Conservation (phyloP, 306 rosid genomes). For the Begonia fuchsioides region DNA sequence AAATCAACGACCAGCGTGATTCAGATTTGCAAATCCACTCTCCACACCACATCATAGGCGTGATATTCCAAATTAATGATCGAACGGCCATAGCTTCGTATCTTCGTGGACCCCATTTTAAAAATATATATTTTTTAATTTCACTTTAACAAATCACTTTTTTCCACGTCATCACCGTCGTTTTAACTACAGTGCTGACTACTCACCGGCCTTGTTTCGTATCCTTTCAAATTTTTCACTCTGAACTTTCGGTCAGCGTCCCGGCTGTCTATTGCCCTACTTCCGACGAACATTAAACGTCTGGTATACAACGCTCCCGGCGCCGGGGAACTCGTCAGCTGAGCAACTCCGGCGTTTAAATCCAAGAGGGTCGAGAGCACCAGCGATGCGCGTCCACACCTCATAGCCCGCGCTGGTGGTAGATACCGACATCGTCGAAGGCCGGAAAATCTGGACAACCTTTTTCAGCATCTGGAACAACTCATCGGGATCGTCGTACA, state of each 20-base stretch:
- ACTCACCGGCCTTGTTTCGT: too few relatives aligned
- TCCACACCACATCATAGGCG: too few relatives aligned
- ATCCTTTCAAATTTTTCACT: too few relatives aligned
- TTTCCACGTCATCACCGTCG: slow-evolving; percentile 16
- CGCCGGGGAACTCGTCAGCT: slow-evolving; percentile 61
- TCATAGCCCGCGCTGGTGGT: slow-evolving; percentile 35
- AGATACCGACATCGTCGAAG: slow-evolving; percentile 80
- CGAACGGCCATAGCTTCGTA: too few relatives aligned
- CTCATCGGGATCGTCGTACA: slow-evolving; percentile 24
- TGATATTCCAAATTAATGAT: too few relatives aligned
- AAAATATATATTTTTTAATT: too few relatives aligned
- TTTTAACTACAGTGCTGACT: too few relatives aligned
- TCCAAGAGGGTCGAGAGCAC: slow-evolving; percentile 61
- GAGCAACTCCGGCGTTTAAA: slow-evolving; percentile 71
- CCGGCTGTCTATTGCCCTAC: not conserved
- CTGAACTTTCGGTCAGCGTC: slow-evolving; percentile 6
- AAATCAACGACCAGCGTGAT: too few relatives aligned
- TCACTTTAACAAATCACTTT: not conserved
- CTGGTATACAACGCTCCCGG: slow-evolving; percentile 61
- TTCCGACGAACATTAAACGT: slow-evolving; percentile 63
- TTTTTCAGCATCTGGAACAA: slow-evolving; percentile 45
- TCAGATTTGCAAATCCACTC: too few relatives aligned
- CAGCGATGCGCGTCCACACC: slow-evolving; percentile 41
- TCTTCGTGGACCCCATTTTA: too few relatives aligned
- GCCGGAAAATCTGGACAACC: slow-evolving; percentile 74